Conservation (phyloP, 257 asterid genomes). For the Capsicum rhomboideum region DNA sequence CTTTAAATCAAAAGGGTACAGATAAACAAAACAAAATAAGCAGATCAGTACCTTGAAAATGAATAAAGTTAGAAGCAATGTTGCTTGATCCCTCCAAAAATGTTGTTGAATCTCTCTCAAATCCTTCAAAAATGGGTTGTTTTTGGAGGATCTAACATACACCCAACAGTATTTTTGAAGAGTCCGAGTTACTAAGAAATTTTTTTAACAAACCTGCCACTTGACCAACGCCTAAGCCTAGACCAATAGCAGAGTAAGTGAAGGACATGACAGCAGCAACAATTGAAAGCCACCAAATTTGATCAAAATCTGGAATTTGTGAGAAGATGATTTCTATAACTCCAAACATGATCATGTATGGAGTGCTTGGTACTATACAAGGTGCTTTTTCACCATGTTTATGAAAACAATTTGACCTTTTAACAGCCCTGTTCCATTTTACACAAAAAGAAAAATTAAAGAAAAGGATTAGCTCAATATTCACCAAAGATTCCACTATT, state of each 20-base stretch:
- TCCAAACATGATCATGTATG: slow-evolving; percentile 48
- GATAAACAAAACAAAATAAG: not conserved
- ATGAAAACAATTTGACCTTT: slow-evolving; percentile 39
- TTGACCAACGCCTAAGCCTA: slow-evolving; percentile 47
- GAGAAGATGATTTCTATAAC: slow-evolving; percentile 32
- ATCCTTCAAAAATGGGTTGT: too few relatives aligned
- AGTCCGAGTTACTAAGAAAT: not conserved
- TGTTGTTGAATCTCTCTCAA: not conserved
- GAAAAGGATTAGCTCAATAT: slow-evolving; percentile 11
- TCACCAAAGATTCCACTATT: not conserved
- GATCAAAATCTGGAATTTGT: slow-evolving; percentile 47
- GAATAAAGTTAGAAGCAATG: not conserved
- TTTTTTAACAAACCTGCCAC: slow-evolving; percentile 28
- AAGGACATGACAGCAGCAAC: slow-evolving; percentile 56
- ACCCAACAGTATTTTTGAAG: not conserved
- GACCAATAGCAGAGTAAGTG: slow-evolving; percentile 43
- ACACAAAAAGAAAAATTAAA: not conserved
- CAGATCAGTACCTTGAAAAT: not conserved
- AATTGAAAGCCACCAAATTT: slow-evolving; percentile 48
- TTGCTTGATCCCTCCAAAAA: not conserved
- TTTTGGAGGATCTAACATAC: too few relatives aligned
- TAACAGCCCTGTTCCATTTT: slow-evolving; percentile 31
- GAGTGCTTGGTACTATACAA: slow-evolving; percentile 34
- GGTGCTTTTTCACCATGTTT: slow-evolving; percentile 27
- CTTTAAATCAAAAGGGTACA: slow-evolving; percentile 15